Evolutionary conservation across 306 rosid genomes (phyloP).

Genomic region (Casuarina equisetifolia): DNA sequence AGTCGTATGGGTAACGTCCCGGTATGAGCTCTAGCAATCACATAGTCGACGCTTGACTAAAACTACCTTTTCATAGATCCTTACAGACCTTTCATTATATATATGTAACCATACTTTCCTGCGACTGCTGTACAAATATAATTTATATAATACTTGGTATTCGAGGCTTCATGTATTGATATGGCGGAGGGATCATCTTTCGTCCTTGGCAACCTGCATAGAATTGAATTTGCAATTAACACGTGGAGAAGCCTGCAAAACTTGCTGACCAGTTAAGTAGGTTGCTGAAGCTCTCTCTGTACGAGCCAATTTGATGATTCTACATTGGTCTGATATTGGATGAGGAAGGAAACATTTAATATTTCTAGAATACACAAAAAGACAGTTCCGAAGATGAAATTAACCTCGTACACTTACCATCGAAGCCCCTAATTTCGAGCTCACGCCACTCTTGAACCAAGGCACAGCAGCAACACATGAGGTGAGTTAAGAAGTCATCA

Average conservation of each 20-base stretch:
- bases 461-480: constrained; percentile 45
- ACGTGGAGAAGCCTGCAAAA: not conserved
- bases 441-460: constrained; percentile 41
- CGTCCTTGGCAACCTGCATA: constrained; percentile 29
- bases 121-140: not conserved
- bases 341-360: too few species aligned
- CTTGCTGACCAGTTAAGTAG: not conserved
- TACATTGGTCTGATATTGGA: too few species aligned
- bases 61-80: not conserved
- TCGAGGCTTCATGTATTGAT: constrained; percentile 12
- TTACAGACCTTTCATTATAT: not conserved
- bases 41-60: not conserved
- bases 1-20: not conserved
- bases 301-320: too few species aligned
- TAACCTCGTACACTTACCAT: constrained; percentile 20
- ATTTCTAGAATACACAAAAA: not conserved
- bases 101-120: not conserved
- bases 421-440: constrained; percentile 27
- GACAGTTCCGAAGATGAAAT: not conserved
- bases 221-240: not conserved
- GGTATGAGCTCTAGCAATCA: not conserved
- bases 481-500: constrained; percentile 41
- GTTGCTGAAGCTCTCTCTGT: not conserved
- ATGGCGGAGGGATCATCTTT: constrained; percentile 33
- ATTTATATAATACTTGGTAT: not conserved